Evolutionary conservation across 345 rosid genomes (phyloP).

Genomic region (Moringa oleifera): DNA sequence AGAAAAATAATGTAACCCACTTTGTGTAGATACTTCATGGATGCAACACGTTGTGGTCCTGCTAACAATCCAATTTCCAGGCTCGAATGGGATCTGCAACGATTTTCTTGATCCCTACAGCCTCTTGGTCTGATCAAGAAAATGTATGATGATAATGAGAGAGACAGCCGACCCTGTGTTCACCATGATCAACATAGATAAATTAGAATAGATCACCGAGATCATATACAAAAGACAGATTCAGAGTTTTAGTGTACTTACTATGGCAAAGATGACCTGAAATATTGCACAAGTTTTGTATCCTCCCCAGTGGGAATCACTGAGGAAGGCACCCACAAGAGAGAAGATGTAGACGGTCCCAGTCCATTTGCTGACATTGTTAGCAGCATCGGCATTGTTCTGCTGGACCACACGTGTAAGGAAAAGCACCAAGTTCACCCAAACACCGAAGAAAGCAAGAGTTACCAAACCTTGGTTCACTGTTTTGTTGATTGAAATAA

Average conservation of each 20-base stretch:
- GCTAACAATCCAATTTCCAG: slow-evolving; percentile 61
- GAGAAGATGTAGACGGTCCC: slow-evolving; percentile 99
- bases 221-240: slow-evolving; percentile 6
- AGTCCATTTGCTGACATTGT: slow-evolving; percentile 99
- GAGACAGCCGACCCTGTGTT: slow-evolving; percentile 64
- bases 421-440: slow-evolving; percentile 92
- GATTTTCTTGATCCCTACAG: slow-evolving; percentile 62
- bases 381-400: slow-evolving; percentile 95
- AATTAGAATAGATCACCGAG: slow-evolving; percentile 1
- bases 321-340: slow-evolving; percentile 90
- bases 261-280: slow-evolving; percentile 86
- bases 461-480: slow-evolving; percentile 98
- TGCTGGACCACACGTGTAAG: slow-evolving; percentile 89
- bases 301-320: slow-evolving; percentile 99
- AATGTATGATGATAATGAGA: slow-evolving; percentile 70
- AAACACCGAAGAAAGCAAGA: slow-evolving; percentile 96
- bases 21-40: too few relatives aligned
- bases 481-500: slow-evolving; percentile 14
- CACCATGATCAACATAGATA: background rate
- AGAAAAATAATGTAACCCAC: too few relatives aligned
- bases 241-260: slow-evolving; percentile 29
- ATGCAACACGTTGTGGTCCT: too few relatives aligned
- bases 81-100: slow-evolving; percentile 69
- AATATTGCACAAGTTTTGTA: slow-evolving; percentile 97
- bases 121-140: slow-evolving; percentile 80